Evolutionary conservation across 139 green algal species (phyloP).

Genomic region (Edaphochlamys debaryana): DNA sequence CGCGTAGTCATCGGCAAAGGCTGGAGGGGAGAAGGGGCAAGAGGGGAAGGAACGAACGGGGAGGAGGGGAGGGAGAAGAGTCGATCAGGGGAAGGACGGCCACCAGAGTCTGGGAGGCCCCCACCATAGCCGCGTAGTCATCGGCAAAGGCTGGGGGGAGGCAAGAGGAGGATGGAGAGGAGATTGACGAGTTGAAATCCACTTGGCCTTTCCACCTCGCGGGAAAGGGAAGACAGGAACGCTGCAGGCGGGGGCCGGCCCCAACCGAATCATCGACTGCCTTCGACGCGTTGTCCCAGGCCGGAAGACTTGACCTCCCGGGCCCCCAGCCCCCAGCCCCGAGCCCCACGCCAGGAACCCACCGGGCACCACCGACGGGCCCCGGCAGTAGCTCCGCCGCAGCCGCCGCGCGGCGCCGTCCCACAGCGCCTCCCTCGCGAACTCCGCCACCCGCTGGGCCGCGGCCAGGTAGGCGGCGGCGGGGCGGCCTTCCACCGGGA

Average conservation of each 20-base stretch:
- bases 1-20: slow-evolving; percentile 87
- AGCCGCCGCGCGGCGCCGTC: slow-evolving; percentile 63
- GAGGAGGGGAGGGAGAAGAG: too few relatives aligned
- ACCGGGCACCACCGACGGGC: slow-evolving; percentile 61
- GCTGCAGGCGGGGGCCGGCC: too few relatives aligned
- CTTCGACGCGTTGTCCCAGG: too few relatives aligned
- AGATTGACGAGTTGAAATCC: too few relatives aligned
- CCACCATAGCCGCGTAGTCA: slow-evolving; percentile 82
- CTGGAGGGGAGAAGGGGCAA: slow-evolving; percentile 23
- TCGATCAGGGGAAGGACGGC: too few relatives aligned
- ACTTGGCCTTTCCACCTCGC: too few relatives aligned
- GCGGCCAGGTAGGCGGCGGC: slow-evolving; percentile 70
- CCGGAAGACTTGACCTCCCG: too few relatives aligned
- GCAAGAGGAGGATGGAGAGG: neutral
- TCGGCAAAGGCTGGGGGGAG: slow-evolving; percentile 71
- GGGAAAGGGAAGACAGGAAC: too few relatives aligned
- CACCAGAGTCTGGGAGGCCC: too few relatives aligned
- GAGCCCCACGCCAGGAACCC: too few relatives aligned
- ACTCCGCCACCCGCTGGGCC: slow-evolving; percentile 62
- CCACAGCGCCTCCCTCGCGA: slow-evolving; percentile 79
- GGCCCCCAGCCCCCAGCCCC: too few relatives aligned
- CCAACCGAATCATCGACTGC: too few relatives aligned
- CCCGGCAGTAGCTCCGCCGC: slow-evolving; percentile 72
- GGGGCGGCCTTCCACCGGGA: slow-evolving; percentile 76
- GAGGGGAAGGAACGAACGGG: neutral